Evolutionary conservation across 140 eudicot genomes (phyloP).

Genomic region (Oenanthe javanica): DNA sequence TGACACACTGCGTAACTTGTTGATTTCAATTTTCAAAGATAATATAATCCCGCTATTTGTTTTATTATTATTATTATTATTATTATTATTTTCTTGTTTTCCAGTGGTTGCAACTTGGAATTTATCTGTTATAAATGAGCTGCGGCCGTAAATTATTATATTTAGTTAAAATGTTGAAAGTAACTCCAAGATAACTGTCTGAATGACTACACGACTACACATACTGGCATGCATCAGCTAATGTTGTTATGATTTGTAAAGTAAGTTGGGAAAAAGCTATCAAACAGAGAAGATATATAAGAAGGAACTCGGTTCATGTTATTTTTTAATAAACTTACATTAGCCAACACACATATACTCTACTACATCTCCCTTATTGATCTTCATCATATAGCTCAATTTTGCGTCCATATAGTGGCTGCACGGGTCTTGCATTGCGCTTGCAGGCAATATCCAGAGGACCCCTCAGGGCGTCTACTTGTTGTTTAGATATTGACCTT

Average conservation of each 20-base stretch:
- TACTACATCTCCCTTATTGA: background rate
- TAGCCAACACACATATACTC: background rate
- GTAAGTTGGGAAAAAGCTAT: background rate
- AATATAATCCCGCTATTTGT: background rate
- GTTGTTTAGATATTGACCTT: conserved; percentile 52
- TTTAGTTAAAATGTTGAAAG: background rate
- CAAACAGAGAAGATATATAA: background rate
- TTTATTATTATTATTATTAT: background rate
- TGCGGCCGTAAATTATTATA: background rate
- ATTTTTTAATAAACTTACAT: background rate
- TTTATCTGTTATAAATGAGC: background rate
- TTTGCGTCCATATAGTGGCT: conserved; percentile 47
- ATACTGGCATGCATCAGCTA: background rate
- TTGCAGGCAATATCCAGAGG: conserved; percentile 50
- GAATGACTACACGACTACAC: background rate
- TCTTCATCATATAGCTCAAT: conserved; percentile 42
- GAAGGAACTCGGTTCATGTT: background rate
- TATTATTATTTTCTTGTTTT: background rate
- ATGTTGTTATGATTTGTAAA: background rate
- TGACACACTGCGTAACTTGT: background rate
- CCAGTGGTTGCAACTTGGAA: background rate
- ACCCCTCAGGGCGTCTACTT: conserved; percentile 46
- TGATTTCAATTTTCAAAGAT: background rate
- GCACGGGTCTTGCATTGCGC: conserved; percentile 59
- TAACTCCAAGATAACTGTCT: conserved; percentile 15